These are phyloP conservation scores for Epicoccum sorghinum DNA, from an alignment of 2,329 filamentous ascomycete species.

Conservation along the genomic window DNA sequence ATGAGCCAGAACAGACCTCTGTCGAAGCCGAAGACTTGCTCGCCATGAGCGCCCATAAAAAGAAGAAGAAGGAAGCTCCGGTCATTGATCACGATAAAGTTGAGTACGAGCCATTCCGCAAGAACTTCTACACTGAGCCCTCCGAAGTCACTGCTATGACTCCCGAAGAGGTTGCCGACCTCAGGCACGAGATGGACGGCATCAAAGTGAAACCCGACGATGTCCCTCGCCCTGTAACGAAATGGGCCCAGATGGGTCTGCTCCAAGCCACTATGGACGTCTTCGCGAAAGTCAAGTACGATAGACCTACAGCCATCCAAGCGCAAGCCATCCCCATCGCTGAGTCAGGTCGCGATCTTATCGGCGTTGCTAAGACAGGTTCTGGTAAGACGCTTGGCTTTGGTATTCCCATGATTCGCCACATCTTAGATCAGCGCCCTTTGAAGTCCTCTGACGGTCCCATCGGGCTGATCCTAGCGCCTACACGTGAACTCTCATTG, in stretches of 20 bases:
- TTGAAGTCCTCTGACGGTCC: slow-evolving; percentile 86
- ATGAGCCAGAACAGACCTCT: slow-evolving; percentile 71
- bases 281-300: slow-evolving; percentile 79
- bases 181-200: slow-evolving; percentile 88
- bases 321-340: slow-evolving; percentile 92
- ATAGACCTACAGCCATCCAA: slow-evolving; percentile 91
- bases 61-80: slow-evolving; percentile 97
- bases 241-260: slow-evolving; percentile 94
- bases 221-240: slow-evolving; percentile 90
- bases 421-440: slow-evolving; percentile 91
- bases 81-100: slow-evolving; percentile 84
- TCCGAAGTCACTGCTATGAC: slow-evolving; percentile 81
- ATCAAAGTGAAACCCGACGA: slow-evolving; percentile 83
- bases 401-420: slow-evolving; percentile 93
- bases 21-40: slow-evolving; percentile 62
- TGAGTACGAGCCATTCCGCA: slow-evolving; percentile 83
- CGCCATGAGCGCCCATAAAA: slow-evolving; percentile 64
- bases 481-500: slow-evolving; percentile 88
- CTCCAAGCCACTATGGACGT: slow-evolving; percentile 87
- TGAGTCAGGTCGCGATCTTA: slow-evolving; percentile 94
- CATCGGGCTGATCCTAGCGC: slow-evolving; percentile 87
- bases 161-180: slow-evolving; percentile 79
- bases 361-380: slow-evolving; percentile 96
- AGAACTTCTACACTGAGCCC: slow-evolving; percentile 94
- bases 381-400: slow-evolving; percentile 98